These are phyloP conservation scores for Chrysoporthe cubensis DNA, from an alignment of 2,329 filamentous ascomycete genomes.

Conservation along the genomic window DNA sequence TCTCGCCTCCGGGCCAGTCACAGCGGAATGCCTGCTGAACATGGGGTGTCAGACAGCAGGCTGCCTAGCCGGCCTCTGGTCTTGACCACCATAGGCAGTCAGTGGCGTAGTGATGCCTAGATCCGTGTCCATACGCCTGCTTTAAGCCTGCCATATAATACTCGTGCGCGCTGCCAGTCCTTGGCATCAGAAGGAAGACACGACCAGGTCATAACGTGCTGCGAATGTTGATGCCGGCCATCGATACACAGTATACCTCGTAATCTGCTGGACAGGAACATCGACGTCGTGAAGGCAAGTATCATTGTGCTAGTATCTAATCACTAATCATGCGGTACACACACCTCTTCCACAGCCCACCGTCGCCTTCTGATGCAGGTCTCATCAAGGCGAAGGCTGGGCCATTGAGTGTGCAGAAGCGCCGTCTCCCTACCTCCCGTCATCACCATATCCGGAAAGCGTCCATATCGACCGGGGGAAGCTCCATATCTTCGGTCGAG, in stretches of 20 bases:
- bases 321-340: slow-evolving; percentile 25
- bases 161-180: background rate
- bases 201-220: slow-evolving; percentile 1
- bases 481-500: slow-evolving; percentile 10
- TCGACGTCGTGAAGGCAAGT: background rate
- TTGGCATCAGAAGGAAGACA: background rate
- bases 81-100: slow-evolving; percentile 16
- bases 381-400: slow-evolving; percentile 24
- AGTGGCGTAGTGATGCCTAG: slow-evolving; percentile 24
- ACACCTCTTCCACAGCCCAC: slow-evolving; percentile 22
- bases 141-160: slow-evolving; percentile 10
- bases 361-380: slow-evolving; percentile 24
- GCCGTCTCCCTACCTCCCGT: slow-evolving; percentile 25
- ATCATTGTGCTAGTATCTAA: background rate
- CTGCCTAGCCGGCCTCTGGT: slow-evolving; percentile 1
- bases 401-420: slow-evolving; percentile 18
- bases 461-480: slow-evolving; percentile 21
- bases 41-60: slow-evolving; percentile 11
- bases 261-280: slow-evolving; percentile 19
- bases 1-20: background rate
- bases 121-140: background rate
- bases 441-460: slow-evolving; percentile 24
- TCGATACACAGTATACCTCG: background rate
- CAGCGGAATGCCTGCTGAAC: background rate
- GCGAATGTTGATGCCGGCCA: slow-evolving; percentile 22